A percentile compares a stretch with the other conserved stretches of the same genome.
Evolutionary conservation across 192 early-diverging fungal genomes (phyloP).

Genomic region (Pecoramyces ruminantium): DNA sequence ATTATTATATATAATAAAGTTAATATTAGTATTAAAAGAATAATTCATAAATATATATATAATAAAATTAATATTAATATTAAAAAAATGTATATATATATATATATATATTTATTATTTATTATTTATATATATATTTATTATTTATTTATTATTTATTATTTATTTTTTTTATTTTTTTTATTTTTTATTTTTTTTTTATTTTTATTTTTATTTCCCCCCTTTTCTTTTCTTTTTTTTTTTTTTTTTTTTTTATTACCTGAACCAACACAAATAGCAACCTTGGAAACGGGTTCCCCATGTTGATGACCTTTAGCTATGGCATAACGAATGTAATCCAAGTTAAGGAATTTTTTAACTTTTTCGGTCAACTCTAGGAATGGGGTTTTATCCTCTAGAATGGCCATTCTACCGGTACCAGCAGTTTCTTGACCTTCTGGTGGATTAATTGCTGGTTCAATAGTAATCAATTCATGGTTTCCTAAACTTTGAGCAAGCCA

Average conservation of each 20-base stretch:
- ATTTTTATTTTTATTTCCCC: too few species aligned
- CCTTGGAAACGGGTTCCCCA: constrained; percentile 32
- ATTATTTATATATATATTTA: too few species aligned
- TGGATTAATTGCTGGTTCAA: constrained; percentile 16
- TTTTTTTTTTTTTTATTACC: constrained; percentile 9
- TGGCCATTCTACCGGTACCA: constrained; percentile 45
- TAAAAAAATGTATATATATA: too few species aligned
- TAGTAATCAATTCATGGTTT: neutral
- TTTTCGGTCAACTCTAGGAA: constrained; percentile 29
- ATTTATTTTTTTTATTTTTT: too few species aligned
- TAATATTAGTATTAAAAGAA: too few species aligned
- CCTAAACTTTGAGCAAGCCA: constrained; percentile 68
- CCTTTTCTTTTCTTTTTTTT: neutral
- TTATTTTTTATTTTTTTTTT: too few species aligned
- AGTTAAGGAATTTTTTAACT: constrained; percentile 43
- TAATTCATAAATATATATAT: too few species aligned
- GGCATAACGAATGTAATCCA: constrained; percentile 59
- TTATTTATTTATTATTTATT: too few species aligned
- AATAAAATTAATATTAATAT: too few species aligned
- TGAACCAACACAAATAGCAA: constrained; percentile 89
- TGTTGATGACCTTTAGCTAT: constrained; percentile 28
- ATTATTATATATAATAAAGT: too few species aligned
- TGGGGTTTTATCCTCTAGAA: constrained; percentile 26
- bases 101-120: too few species aligned
- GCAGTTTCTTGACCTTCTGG: constrained; percentile 26